Evolutionary conservation across 148 eudicot genomes (phyloP).

Genomic region (Nyssa sinensis): DNA sequence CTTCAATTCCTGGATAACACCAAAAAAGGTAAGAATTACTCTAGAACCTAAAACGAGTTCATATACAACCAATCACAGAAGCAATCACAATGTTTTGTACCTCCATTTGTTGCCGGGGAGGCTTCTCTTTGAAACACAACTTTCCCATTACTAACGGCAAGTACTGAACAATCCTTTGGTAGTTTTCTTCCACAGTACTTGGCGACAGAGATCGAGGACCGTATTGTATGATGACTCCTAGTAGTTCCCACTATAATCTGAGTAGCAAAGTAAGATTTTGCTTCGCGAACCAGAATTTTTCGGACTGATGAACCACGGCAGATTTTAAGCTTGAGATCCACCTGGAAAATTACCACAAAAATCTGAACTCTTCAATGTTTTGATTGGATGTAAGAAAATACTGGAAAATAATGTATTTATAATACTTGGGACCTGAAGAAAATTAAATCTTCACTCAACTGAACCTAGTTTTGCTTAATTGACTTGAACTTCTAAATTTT

Average conservation of each 20-base stretch:
- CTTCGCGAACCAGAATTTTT: slow-evolving; percentile 77
- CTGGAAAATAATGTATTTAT: no score
- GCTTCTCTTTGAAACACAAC: slow-evolving; percentile 69
- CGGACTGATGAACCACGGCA: slow-evolving; percentile 81
- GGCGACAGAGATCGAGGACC: slow-evolving; percentile 75
- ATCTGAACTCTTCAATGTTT: not conserved
- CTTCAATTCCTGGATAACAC: slow-evolving; percentile 40
- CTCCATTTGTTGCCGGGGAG: slow-evolving; percentile 15
- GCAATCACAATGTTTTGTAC: slow-evolving; percentile 34
- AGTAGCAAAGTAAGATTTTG: slow-evolving; percentile 54
- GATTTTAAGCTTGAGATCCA: slow-evolving; percentile 92
- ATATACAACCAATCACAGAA: not conserved
- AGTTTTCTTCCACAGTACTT: slow-evolving; percentile 84
- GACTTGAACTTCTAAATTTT: not conserved
- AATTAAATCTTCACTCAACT: not conserved
- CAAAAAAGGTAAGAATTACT: not conserved
- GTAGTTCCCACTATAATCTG: slow-evolving; percentile 73
- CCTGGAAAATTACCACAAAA: slow-evolving; percentile 39
- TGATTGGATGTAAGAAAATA: not conserved
- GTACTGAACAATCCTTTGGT: slow-evolving; percentile 63
- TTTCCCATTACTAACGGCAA: slow-evolving; percentile 89
- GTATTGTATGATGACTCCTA: slow-evolving; percentile 51
- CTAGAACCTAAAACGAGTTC: not conserved
- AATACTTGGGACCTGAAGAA: not conserved
- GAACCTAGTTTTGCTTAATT: not conserved